A percentile compares a stretch with the other conserved stretches of the same genome.
Evolutionary conservation across 1,284 basidiomycete species (phyloP).

Genomic region (Mycena sp.): DNA sequence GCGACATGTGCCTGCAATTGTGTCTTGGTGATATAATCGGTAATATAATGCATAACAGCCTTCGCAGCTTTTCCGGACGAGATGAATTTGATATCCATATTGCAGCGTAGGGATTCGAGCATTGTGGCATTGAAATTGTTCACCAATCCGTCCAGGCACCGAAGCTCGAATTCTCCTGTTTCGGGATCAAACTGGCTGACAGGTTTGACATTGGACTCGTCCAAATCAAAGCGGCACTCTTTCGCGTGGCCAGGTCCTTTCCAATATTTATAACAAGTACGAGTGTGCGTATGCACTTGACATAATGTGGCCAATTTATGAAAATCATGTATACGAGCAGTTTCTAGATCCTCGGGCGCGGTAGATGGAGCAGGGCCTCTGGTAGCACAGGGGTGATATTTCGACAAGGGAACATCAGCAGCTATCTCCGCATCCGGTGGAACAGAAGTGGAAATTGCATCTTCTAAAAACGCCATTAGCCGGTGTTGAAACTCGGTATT

Average conservation of each 20-base stretch:
- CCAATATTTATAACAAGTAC: conserved; percentile 12
- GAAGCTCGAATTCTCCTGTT: conserved; percentile 41
- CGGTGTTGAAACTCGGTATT: conserved; percentile 33
- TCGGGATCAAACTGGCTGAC: conserved; percentile 39
- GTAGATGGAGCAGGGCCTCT: not conserved
- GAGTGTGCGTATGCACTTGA: conserved; percentile 9
- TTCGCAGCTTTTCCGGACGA: conserved; percentile 48
- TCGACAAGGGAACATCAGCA: not conserved
- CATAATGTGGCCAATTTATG: not conserved
- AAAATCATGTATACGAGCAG: not conserved
- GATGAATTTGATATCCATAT: conserved; percentile 54
- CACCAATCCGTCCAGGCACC: conserved; percentile 43
- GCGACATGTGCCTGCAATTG: conserved; percentile 48
- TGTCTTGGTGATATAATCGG: conserved; percentile 52
- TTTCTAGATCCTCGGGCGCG: not conserved
- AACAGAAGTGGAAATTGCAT: not conserved
- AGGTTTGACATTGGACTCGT: conserved; percentile 38
- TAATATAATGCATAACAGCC: conserved; percentile 51
- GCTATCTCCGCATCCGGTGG: not conserved
- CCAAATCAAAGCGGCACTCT: conserved; percentile 32
- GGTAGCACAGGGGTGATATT: not conserved
- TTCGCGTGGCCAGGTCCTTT: not conserved
- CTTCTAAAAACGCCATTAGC: not conserved
- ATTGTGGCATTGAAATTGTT: conserved; percentile 51
- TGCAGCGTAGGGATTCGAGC: conserved; percentile 43